phyloP scores from a whole-genome alignment of 345 rosid species.

The Eucalyptus globulus region DNA sequence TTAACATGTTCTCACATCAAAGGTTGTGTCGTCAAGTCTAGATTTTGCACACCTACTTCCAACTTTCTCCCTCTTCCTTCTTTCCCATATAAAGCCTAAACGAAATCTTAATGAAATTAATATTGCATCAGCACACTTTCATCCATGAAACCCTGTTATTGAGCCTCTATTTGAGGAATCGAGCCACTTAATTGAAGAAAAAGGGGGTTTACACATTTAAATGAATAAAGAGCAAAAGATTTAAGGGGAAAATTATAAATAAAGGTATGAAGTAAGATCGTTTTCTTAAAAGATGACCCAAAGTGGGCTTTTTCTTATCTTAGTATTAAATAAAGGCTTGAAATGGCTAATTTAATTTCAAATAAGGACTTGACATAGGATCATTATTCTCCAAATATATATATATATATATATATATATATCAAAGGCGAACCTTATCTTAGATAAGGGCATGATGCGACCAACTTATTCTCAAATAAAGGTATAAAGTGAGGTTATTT shows the following conservation, averaged over 20 bases:
- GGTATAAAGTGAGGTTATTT: fast-evolving
- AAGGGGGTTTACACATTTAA: not conserved
- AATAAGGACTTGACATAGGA: no score
- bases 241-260: no score
- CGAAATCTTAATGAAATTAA: not conserved
- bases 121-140: not conserved
- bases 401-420: no score
- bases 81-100: not conserved
- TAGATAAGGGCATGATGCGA: no score
- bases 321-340: not conserved
- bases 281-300: not conserved
- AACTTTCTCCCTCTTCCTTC: not conserved
- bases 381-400: no score
- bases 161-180: not conserved
- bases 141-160: not conserved
- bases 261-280: fast-evolving
- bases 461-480: no score
- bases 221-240: no score
- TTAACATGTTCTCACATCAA: not conserved
- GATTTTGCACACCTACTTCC: not conserved
- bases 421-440: no score
- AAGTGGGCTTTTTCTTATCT: not conserved
- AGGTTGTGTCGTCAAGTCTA: not conserved
- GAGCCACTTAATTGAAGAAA: not conserved
- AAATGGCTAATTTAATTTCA: not conserved